Base-by-base conservation (phyloP, 2,329 filamentous ascomycete species). In the Sporothrix inflata region DNA sequence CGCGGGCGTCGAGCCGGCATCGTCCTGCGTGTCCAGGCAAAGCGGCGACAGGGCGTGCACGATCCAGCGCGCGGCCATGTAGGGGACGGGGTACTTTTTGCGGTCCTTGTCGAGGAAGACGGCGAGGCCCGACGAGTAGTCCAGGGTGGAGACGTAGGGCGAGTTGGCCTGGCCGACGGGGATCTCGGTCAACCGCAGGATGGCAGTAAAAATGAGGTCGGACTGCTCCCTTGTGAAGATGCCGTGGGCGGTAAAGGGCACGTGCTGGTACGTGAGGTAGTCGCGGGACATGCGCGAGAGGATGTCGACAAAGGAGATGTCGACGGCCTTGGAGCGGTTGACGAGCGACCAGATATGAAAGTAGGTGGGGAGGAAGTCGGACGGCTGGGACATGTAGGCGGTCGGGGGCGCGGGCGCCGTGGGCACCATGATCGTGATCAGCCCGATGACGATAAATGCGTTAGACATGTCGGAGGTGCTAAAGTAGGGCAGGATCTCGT, bases 321-420 rank as follows among this genome's bases (percentile, higher is more conserved):
- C 96, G 74, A 96, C 92, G 3, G 90, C 87, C 81, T 93, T 96
- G 0, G 95, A 98, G 69, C 97, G 88, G 76, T 94, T 96, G 76
- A 98, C 90, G 55, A 98, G 86, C 1, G 94, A 96, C 96, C 96
- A 99, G 1, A 98, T 83, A 80, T 99, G 96, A 84, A 99, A 99
- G 77, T 97, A 91, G 0, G 95, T 97, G 3, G 96, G 96, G 47
- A 98, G 84, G 78, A 97, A 95, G 78, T 95, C 90, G 76, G 94
- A 91, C 0, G 96, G 95, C 76, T 94, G 90, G n/a, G 97, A 89
- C 76, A 94, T 89, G 42, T 86, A 85, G 76, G 92, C 89, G 40
- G 89, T 89, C 34, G 89, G 86, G 4, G 94, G 92, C 2, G 92
- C 89, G 1, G 94, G 90, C 47, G 90, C 89, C 8, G 95, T 98